A percentile compares a stretch with the other conserved stretches of the same genome.
Conservation (phyloP, 2,329 filamentous ascomycete species). For the Phialemonium atrogriseum region DNA sequence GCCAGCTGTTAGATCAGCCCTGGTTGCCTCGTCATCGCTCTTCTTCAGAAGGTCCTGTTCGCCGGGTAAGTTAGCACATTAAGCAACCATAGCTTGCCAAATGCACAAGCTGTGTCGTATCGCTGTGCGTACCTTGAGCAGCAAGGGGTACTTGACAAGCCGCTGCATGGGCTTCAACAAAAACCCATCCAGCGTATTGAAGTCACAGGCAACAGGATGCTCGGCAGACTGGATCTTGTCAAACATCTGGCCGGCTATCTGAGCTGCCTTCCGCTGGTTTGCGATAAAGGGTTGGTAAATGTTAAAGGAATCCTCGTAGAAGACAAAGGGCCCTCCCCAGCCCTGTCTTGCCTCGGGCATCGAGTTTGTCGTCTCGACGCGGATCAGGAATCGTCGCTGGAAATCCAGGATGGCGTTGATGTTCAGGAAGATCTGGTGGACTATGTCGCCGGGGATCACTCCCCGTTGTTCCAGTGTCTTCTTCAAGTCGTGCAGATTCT, state of each 20-base stretch:
- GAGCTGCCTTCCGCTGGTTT: conserved; percentile 86
- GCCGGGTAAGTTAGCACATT: conserved; percentile 14
- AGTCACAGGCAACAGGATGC: conserved; percentile 75
- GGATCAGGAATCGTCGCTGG: conserved; percentile 88
- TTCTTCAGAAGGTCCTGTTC: conserved; percentile 77
- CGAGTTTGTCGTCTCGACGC: conserved; percentile 91
- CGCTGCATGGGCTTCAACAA: conserved; percentile 94
- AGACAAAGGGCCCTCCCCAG: conserved; percentile 88
- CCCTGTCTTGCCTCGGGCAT: conserved; percentile 69
- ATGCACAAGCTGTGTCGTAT: too few species aligned
- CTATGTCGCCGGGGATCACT: conserved; percentile 77
- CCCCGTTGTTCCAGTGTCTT: conserved; percentile 82
- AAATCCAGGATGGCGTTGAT: conserved; percentile 93
- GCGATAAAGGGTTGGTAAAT: conserved; percentile 97
- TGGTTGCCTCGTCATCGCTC: conserved; percentile 62
- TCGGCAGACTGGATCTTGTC: conserved; percentile 74
- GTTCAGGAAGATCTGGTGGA: conserved; percentile 95
- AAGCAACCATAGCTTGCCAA: background rate
- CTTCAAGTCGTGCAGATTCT: conserved; percentile 88
- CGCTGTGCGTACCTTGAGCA: conserved; percentile 78
- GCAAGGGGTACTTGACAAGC: conserved; percentile 85
- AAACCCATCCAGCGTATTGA: conserved; percentile 84
- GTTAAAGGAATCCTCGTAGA: conserved; percentile 78
- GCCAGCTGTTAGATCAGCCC: conserved; percentile 64
- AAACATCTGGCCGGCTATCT: conserved; percentile 75